phyloP scores from a whole-genome alignment of 192 early-diverging fungal species.

The Gryganskiella cystojenkinii region DNA sequence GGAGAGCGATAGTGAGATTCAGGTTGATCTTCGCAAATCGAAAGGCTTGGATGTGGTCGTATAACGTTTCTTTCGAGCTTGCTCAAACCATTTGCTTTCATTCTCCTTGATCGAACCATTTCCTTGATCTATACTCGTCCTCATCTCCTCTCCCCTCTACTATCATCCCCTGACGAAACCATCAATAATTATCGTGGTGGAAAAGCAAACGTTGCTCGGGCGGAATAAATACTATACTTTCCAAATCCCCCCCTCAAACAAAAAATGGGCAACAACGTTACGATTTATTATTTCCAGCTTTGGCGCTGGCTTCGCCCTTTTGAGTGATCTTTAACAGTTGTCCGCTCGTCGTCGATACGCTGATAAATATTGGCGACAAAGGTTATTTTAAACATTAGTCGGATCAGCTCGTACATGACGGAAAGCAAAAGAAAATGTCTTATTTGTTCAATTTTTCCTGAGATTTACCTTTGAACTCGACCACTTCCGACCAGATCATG shows the following conservation, averaged over 20 bases:
- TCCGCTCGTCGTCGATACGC: constrained; percentile 54
- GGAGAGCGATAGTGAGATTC: not conserved
- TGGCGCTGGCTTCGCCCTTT: constrained; percentile 53
- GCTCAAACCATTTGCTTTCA: not conserved
- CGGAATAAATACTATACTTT: too few relatives aligned
- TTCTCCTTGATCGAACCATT: not conserved
- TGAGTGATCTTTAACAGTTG: constrained; percentile 57
- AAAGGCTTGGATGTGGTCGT: constrained; percentile 44
- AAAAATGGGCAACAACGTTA: not conserved
- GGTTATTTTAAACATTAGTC: not conserved
- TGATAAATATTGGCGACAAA: not conserved
- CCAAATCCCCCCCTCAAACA: too few relatives aligned
- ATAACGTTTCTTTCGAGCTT: not conserved
- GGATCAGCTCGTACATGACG: too few relatives aligned
- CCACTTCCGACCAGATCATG: constrained; percentile 64
- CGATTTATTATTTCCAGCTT: constrained; percentile 13
- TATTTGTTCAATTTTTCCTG: not conserved
- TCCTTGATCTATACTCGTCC: not conserved
- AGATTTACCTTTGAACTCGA: constrained; percentile 55
- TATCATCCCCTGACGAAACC: not conserved
- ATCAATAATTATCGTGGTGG: too few relatives aligned
- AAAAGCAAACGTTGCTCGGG: too few relatives aligned
- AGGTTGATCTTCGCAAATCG: constrained; percentile 30
- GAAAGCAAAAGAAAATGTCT: not conserved
- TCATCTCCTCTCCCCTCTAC: not conserved